Conservation (phyloP, 176 grass and related monocot species). For the maize (Zea mays) region DNA sequence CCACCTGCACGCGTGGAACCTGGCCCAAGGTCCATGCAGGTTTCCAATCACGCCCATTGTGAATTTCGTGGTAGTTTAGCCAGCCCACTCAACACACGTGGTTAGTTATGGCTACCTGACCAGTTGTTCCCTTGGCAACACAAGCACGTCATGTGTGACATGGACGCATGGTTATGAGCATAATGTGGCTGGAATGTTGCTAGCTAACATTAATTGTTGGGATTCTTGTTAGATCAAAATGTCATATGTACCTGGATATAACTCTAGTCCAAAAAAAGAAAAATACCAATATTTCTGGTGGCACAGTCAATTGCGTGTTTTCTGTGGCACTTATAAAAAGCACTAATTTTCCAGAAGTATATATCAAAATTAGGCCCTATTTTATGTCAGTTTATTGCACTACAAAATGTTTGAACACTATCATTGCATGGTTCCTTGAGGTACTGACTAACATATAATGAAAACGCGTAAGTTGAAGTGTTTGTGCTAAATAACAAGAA, state of each 20-base stretch:
- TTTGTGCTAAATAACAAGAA: slow-evolving; percentile 3
- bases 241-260: neutral
- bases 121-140: neutral
- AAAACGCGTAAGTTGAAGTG: neutral
- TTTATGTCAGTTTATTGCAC: slow-evolving; percentile 17
- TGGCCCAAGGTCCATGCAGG: too few species aligned
- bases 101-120: neutral
- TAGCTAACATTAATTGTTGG: slow-evolving; percentile 4
- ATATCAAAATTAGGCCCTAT: neutral
- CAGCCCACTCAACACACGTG: neutral
- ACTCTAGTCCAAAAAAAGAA: neutral
- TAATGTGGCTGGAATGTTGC: neutral
- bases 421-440: slow-evolving; percentile 9
- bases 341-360: neutral
- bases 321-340: neutral
- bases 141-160: neutral
- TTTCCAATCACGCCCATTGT: too few species aligned
- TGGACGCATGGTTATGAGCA: neutral
- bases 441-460: slow-evolving; percentile 7
- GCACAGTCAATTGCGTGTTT: slow-evolving; percentile 8
- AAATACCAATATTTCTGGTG: neutral
- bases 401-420: neutral
- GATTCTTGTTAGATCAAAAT: slow-evolving; percentile 6
- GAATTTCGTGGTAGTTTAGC: neutral
- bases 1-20: too few species aligned